Conservation (phyloP, 2,329 filamentous ascomycete genomes). For the Westerdykella aurantiaca region DNA sequence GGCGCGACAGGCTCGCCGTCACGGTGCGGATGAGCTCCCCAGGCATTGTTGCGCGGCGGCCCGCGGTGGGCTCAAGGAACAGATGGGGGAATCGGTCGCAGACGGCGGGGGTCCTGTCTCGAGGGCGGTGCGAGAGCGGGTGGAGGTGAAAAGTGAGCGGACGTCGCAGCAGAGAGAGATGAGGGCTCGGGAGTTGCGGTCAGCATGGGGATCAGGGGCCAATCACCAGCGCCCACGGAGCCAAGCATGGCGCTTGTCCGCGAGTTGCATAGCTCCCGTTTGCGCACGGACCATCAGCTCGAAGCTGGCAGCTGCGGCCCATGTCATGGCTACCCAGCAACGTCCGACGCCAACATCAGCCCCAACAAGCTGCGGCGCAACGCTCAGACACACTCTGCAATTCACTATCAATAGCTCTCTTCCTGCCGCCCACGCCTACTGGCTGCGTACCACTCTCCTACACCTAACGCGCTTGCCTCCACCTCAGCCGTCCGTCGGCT, state of each 20-base stretch:
- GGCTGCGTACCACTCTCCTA: neutral
- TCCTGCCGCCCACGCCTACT: neutral
- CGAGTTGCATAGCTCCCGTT: neutral
- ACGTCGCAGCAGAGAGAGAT: neutral
- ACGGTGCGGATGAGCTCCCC: conserved; percentile 39
- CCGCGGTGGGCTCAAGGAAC: conserved; percentile 25
- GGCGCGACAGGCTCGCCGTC: conserved; percentile 31
- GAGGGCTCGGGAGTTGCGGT: conserved; percentile 7
- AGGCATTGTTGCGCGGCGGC: conserved; percentile 38
- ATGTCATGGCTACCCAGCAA: too few relatives aligned
- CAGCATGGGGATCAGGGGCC: conserved; percentile 3
- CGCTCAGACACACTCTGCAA: neutral
- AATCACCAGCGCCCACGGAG: conserved; percentile 9
- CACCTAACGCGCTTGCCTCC: neutral
- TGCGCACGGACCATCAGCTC: neutral
- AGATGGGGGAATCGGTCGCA: conserved; percentile 14
- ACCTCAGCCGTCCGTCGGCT: conserved; percentile 9
- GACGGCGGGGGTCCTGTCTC: conserved; percentile 21
- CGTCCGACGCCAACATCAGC: neutral
- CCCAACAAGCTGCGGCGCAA: neutral
- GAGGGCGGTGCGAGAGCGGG: conserved; percentile 1
- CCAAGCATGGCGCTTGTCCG: conserved; percentile 1
- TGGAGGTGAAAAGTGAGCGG: conserved; percentile 2
- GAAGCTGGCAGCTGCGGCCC: neutral
- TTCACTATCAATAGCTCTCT: neutral